These are phyloP conservation scores for Rhazya stricta DNA, from an alignment of 257 asterid species.

Conservation along the genomic window DNA sequence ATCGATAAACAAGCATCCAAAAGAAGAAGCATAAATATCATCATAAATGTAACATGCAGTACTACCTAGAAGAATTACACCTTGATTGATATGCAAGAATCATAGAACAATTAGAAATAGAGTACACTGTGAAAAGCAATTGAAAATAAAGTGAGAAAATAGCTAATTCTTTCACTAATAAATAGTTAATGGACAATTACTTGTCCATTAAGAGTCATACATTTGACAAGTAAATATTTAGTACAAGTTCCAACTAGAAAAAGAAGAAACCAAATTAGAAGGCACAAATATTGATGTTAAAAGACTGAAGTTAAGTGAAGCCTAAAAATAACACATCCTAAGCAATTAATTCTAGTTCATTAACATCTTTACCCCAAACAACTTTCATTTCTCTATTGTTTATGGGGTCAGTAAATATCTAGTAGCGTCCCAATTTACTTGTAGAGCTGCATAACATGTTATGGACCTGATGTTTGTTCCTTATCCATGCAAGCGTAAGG, in stretches of 20 bases:
- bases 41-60: neutral
- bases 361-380: neutral
- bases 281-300: neutral
- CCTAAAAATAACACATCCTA: neutral
- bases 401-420: neutral
- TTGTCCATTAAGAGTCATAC: neutral
- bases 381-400: neutral
- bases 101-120: neutral
- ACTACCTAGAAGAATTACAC: neutral
- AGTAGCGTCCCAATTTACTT: neutral
- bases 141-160: neutral
- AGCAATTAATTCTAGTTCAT: neutral
- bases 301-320: neutral
- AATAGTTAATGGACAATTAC: neutral
- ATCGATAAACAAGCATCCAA: constrained; percentile 24
- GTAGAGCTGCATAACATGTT: neutral
- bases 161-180: neutral
- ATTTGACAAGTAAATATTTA: neutral
- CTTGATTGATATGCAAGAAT: neutral
- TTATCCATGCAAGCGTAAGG: neutral
- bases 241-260: neutral
- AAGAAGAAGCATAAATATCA: neutral
- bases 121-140: neutral
- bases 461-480: neutral
- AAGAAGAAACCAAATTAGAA: neutral